Base-by-base conservation (phyloP, 1,139 yeast genomes). In the Groenewaldozyma auringiensis region DNA sequence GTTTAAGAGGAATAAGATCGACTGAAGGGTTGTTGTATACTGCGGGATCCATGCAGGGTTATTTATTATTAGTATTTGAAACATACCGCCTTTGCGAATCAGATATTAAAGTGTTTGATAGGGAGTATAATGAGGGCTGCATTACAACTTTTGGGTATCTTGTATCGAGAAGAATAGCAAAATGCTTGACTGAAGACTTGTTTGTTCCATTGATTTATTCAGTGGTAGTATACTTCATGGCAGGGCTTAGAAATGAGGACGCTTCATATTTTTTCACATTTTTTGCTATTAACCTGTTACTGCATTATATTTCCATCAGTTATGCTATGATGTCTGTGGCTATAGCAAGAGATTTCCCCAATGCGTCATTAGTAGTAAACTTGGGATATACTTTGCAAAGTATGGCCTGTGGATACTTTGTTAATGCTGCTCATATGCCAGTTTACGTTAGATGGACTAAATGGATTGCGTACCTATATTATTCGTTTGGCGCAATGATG, bases 391-490 rank as follows among this genome's bases (percentile, higher is more conserved):
- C 88, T 37, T 63, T 83, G 27, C 88, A 84, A 58, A 79, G 85
- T 43, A 76, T 82, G 70, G 86, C 88, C 0, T 81, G 88, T 63
- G 95, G 95, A 0, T 84, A 79, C 62, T 85, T 83, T 57, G 84
- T 81, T 18, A 85, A 83, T 62, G 78, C 89, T 0, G 68, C 72
- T 16, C 72, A 79, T 1, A 75, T 85, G 81, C 95, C 95, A 0
- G 94, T 84, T 2, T 86, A 86, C 57, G 94, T 86, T 3, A 71
- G 89, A 34, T 86, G 95, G 95, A 72, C 81, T 3, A 83, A 81
- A 57, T 86, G 84, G 61, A 64, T 80, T 44, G 80, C 89, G 0
- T 82, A 78, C 57, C 75, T 83, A 47, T 86, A 92, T 84, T 85
- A 83, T 56, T 81, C 79, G 0, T 83, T 82, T 63, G 94, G 94